Percentiles rank a stretch among this genome's conserved stretches.
Conservation (phyloP, 352 stramenopile species). For the Phytophthora pseudosyringae region DNA sequence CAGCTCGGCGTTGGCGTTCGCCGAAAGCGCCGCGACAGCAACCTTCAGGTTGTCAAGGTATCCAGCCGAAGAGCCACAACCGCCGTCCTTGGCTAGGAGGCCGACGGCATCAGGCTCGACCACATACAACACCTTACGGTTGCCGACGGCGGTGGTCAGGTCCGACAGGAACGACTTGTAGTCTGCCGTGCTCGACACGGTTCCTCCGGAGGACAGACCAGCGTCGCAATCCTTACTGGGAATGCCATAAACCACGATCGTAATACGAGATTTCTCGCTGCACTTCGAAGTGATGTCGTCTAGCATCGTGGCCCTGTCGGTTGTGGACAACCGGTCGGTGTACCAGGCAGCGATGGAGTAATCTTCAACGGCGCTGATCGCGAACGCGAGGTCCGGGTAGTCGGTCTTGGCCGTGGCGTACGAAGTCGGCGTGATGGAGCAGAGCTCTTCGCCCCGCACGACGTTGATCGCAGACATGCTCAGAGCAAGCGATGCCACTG, state of each 20-base stretch:
- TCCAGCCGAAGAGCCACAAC: slow-evolving; percentile 44
- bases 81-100: slow-evolving; percentile 49
- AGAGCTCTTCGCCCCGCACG: slow-evolving; percentile 34
- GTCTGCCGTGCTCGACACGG: slow-evolving; percentile 43
- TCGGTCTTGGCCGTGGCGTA: slow-evolving; percentile 43
- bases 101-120: slow-evolving; percentile 70
- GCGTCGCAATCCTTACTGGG: slow-evolving; percentile 81
- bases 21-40: slow-evolving; percentile 46
- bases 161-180: slow-evolving; percentile 58
- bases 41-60: slow-evolving; percentile 62
- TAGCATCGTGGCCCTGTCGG: slow-evolving; percentile 32
- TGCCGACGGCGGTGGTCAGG: slow-evolving; percentile 45
- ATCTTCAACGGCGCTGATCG: slow-evolving; percentile 42
- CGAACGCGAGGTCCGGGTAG: slow-evolving; percentile 42
- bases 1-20: slow-evolving; percentile 63
- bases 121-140: slow-evolving; percentile 73
- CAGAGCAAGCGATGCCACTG: slow-evolving; percentile 23
- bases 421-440: slow-evolving; percentile 43
- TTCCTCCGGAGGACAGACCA: slow-evolving; percentile 47
- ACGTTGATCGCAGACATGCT: slow-evolving; percentile 15
- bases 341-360: slow-evolving; percentile 60
- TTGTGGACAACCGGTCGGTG: slow-evolving; percentile 46
- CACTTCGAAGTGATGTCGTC: slow-evolving; percentile 38
- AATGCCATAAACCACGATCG: slow-evolving; percentile 72
- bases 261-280: slow-evolving; percentile 41